These are phyloP conservation scores for Tetrahymena elliotti DNA, from an alignment of 73 alveolate species.

Conservation along the genomic window DNA sequence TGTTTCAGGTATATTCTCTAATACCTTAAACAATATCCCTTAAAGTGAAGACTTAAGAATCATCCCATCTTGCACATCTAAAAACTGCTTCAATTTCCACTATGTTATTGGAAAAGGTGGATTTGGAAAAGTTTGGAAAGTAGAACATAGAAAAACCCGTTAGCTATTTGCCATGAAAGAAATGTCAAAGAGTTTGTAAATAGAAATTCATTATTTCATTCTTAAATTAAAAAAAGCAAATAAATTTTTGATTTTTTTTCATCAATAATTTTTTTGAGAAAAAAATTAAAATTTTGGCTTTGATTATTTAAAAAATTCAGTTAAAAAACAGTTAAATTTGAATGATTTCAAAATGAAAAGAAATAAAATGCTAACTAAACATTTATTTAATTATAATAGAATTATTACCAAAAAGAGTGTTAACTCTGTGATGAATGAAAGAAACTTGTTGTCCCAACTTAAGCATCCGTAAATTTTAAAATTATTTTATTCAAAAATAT, in stretches of 20 bases:
- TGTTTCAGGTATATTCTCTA: background rate
- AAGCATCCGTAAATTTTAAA: constrained; percentile 4
- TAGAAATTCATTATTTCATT: background rate
- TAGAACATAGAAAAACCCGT: constrained; percentile 56
- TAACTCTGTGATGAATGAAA: constrained; percentile 40
- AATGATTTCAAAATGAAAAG: background rate
- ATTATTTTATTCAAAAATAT: too few species aligned
- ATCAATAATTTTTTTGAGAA: too few species aligned
- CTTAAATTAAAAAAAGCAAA: too few species aligned
- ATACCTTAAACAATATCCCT: background rate
- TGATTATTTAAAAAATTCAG: background rate
- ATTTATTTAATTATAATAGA: background rate
- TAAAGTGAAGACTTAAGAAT: background rate
- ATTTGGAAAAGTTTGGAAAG: constrained; percentile 87
- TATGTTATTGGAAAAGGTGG: constrained; percentile 80
- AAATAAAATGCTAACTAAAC: background rate
- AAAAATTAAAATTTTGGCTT: background rate
- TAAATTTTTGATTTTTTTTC: too few species aligned
- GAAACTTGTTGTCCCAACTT: constrained; percentile 9
- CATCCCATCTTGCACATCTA: background rate
- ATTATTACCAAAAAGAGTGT: constrained; percentile 42
- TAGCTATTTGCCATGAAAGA: constrained; percentile 74
- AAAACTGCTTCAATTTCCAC: constrained; percentile 52
- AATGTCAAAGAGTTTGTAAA: constrained; percentile 55
- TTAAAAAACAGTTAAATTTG: background rate